These are phyloP conservation scores for Leccinellum rugosiceps DNA, from an alignment of 768 basidiomycete species.

Conservation along the genomic window DNA sequence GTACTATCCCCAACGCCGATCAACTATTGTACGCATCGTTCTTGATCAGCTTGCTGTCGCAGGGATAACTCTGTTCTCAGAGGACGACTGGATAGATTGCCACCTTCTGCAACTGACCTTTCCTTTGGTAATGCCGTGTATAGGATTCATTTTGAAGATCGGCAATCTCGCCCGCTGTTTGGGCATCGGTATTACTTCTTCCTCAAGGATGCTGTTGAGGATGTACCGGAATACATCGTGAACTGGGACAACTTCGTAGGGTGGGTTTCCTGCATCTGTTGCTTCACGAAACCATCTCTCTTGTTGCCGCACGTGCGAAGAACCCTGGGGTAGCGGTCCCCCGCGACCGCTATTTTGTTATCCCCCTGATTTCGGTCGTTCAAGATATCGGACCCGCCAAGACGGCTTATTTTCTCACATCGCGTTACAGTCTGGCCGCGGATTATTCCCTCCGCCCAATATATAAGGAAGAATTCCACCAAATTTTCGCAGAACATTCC, in stretches of 20 bases:
- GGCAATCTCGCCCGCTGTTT: conserved; percentile 58
- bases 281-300: neutral
- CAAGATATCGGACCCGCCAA: neutral
- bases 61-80: conserved; percentile 38
- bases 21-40: conserved; percentile 66
- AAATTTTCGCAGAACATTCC: conserved; percentile 80
- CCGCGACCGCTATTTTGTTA: neutral
- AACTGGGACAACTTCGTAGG: conserved; percentile 88
- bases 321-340: neutral
- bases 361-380: neutral
- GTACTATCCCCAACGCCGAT: conserved; percentile 92
- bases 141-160: conserved; percentile 80
- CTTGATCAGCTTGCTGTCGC: conserved; percentile 2
- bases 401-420: conserved; percentile 12
- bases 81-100: conserved; percentile 66
- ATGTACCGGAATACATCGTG: conserved; percentile 98
- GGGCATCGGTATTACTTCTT: conserved; percentile 95
- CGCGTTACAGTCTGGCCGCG: conserved; percentile 63
- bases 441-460: conserved; percentile 72
- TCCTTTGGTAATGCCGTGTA: conserved; percentile 92
- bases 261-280: conserved; percentile 41
- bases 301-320: neutral
- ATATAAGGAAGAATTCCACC: conserved; percentile 89
- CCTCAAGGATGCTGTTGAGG: conserved; percentile 91
- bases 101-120: conserved; percentile 62